Evolutionary conservation across 345 rosid species (phyloP).

Genomic region (Pistacia integerrima): DNA sequence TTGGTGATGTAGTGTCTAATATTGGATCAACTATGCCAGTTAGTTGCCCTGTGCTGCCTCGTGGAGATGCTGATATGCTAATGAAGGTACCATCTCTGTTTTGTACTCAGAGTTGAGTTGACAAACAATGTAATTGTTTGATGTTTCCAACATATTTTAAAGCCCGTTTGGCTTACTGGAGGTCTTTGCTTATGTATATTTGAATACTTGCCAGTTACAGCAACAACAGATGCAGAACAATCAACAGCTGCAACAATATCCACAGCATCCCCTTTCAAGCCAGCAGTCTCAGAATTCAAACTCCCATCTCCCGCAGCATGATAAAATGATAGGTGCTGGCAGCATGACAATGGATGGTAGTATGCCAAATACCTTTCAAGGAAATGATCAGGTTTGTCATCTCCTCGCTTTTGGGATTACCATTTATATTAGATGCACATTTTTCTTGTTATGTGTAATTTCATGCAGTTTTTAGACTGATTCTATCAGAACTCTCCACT

Average conservation of each 20-base stretch:
- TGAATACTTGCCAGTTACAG: constrained; percentile 32
- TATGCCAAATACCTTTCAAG: constrained; percentile 46
- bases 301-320: constrained; percentile 45
- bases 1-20: constrained; percentile 41
- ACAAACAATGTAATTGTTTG: not conserved
- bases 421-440: constrained; percentile 1
- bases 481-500: not conserved
- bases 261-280: constrained; percentile 43
- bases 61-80: constrained; percentile 46
- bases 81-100: constrained; percentile 39
- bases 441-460: not conserved
- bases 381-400: constrained; percentile 48
- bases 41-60: constrained; percentile 37
- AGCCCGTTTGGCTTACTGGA: constrained; percentile 13
- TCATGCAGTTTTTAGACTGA: not conserved
- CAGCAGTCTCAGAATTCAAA: constrained; percentile 51
- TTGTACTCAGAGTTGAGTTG: not conserved
- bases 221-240: constrained; percentile 50
- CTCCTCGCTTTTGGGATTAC: not conserved
- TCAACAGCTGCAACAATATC: constrained; percentile 40
- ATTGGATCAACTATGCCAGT: constrained; percentile 41
- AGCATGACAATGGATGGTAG: constrained; percentile 42
- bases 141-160: constrained; percentile 7
- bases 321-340: constrained; percentile 42
- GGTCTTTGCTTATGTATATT: constrained; percentile 10